phyloP scores from a whole-genome alignment of 1,284 basidiomycete species.

The Sporisorium exsertum region DNA sequence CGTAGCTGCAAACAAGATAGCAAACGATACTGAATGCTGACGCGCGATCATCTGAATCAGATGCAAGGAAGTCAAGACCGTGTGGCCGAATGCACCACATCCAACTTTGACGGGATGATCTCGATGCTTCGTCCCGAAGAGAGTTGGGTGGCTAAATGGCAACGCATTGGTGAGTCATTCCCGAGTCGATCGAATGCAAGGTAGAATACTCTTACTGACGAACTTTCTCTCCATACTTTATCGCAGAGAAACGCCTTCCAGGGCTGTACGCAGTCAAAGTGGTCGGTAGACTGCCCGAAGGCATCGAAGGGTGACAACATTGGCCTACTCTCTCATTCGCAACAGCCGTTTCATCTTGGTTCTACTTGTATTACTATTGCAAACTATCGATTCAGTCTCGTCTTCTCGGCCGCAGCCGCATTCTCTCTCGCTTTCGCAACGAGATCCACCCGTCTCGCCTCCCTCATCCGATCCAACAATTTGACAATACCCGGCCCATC shows the following conservation, averaged over 20 bases:
- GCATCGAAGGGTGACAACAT: slow-evolving; percentile 40
- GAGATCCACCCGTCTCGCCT: slow-evolving; percentile 18
- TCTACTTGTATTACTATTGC: slow-evolving; percentile 30
- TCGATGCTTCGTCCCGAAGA: slow-evolving; percentile 86
- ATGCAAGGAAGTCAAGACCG: slow-evolving; percentile 89
- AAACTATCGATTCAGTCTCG: slow-evolving; percentile 3
- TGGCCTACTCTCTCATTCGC: no score
- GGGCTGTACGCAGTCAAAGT: slow-evolving; percentile 68
- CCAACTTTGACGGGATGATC: slow-evolving; percentile 92
- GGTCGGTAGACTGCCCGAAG: slow-evolving; percentile 60
- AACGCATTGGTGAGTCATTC: slow-evolving; percentile 51
- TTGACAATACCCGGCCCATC: slow-evolving; percentile 36
- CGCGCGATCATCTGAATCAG: slow-evolving; percentile 71
- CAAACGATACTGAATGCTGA: neutral
- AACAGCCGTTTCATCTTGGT: neutral
- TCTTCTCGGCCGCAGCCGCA: neutral
- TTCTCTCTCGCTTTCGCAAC: slow-evolving; percentile 10
- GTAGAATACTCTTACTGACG: neutral
- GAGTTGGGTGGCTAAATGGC: slow-evolving; percentile 85
- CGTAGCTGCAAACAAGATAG: neutral
- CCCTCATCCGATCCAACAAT: slow-evolving; percentile 45
- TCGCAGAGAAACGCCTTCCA: slow-evolving; percentile 64
- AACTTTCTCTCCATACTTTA: neutral
- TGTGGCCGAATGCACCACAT: slow-evolving; percentile 89
- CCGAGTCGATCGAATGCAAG: neutral